Base-by-base conservation (phyloP, 805 yeast species). In the Saturnispora sekii region DNA sequence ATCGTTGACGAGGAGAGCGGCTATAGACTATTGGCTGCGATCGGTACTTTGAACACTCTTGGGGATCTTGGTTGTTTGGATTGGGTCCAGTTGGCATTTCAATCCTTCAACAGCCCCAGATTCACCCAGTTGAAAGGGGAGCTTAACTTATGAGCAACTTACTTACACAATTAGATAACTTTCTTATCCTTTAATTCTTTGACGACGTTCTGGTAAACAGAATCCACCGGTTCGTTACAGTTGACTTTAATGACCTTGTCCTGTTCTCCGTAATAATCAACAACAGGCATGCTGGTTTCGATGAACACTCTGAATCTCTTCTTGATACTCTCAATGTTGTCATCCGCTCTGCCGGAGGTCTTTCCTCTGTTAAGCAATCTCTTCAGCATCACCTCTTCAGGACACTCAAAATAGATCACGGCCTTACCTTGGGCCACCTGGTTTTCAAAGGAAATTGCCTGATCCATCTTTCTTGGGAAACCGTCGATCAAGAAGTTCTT, bases 381-480 rank as follows among this genome's bases (percentile, higher is more conserved):
- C 52, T 75, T 66, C 53, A 88, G 70, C 97, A 90, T 89, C 44
- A 86, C 84, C 35, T 66, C 59, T 62, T 84, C 93, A 1, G 90
- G 85, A 62, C 94, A 84, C 52, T 84, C 88, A 57, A 84, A 84
- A 64, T 81, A 84, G 35, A 84, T 67, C 2, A 84, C 78, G 64
- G 82, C 76, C 21, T 77, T 69, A 50, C 85, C 81, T 62, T 72
- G 81, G 56, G 79, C 93, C 55, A 79, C 62, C 59, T 77, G 69
- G 34, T 83, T 77, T 66, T 90, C 97, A 61, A 90, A 90, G n/a
- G 90, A 84, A 35, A 83, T 48, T 0, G 97, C 97, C 69, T 90
- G 98, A 65, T 93, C 97, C 97, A 93, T 90, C 62, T 89, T 87
- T 62, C 97, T 77, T 40, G 98, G 98, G 74, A 93, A 90, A 0